These are phyloP conservation scores for Phyllosticta citrichinensis DNA, from an alignment of 2,329 filamentous ascomycete genomes.

Conservation along the genomic window DNA sequence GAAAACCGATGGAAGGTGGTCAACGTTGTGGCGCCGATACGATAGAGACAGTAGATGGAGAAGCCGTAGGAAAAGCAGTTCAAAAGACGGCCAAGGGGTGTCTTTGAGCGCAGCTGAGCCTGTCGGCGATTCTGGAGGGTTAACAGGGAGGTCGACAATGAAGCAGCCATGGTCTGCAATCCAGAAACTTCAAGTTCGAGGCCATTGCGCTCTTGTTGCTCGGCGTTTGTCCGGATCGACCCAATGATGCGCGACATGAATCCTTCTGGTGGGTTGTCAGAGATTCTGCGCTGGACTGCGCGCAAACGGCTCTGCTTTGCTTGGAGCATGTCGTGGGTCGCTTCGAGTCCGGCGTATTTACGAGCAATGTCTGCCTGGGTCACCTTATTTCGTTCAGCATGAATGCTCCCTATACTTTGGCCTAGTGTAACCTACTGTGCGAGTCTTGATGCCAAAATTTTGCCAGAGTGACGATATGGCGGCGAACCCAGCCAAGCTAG, in stretches of 20 bases:
- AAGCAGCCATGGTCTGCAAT: conserved; percentile 68
- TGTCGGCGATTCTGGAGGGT: conserved; percentile 53
- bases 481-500: conserved; percentile 76
- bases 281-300: conserved; percentile 55
- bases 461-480: conserved; percentile 85
- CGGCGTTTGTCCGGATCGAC: conserved; percentile 53
- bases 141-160: conserved; percentile 55
- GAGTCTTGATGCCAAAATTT: conserved; percentile 57
- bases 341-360: conserved; percentile 69
- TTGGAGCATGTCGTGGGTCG: conserved; percentile 68
- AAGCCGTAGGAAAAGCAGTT: conserved; percentile 58
- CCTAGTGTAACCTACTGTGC: conserved; percentile 35
- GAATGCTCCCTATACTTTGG: conserved; percentile 11
- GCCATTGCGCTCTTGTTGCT: conserved; percentile 42
- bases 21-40: conserved; percentile 61
- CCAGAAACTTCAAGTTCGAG: conserved; percentile 69
- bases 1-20: conserved; percentile 53
- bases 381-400: conserved; percentile 22
- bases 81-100: conserved; percentile 54
- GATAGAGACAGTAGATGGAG: conserved; percentile 74
- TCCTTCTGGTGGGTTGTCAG: conserved; percentile 40
- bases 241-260: conserved; percentile 67
- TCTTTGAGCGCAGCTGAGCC: conserved; percentile 57
- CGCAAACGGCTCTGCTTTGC: conserved; percentile 65
- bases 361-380: conserved; percentile 65